Percentiles rank a stretch among this genome's conserved stretches.
Conservation (phyloP, 805 yeast genomes). For the Suhomyces emberorum region DNA sequence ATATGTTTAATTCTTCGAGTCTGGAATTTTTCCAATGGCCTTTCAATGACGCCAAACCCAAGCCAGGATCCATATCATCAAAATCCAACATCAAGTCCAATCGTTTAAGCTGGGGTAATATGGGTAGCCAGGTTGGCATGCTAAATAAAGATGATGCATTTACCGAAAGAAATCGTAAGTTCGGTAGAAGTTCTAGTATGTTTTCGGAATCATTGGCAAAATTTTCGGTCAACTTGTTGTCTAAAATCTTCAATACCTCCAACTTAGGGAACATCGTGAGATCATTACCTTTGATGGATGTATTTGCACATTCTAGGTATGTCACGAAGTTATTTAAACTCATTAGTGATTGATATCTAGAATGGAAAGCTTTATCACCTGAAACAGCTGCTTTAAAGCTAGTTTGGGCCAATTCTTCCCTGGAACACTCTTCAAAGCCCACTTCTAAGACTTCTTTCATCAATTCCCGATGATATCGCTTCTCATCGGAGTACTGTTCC, state of each 20-base stretch:
- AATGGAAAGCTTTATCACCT: constrained; percentile 12
- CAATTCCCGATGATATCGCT: constrained; percentile 14
- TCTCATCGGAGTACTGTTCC: constrained; percentile 18
- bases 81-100: constrained; percentile 21
- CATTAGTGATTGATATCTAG: constrained; percentile 14
- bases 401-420: constrained; percentile 17
- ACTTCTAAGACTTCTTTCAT: constrained; percentile 16
- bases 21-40: not conserved
- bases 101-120: constrained; percentile 9
- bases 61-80: constrained; percentile 11
- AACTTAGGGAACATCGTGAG: constrained; percentile 18
- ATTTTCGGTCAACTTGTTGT: constrained; percentile 4
- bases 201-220: not conserved
- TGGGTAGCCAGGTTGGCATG: constrained; percentile 1
- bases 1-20: constrained; percentile 12
- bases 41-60: constrained; percentile 5
- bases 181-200: not conserved
- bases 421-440: constrained; percentile 15
- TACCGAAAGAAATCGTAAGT: constrained; percentile 14
- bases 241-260: constrained; percentile 19
- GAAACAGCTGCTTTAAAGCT: constrained; percentile 12
- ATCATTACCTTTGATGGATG: constrained; percentile 12
- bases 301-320: constrained; percentile 23
- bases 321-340: constrained; percentile 18
- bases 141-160: constrained; percentile 14